Conservation (phyloP, 1,284 basidiomycete species). For the Boletus sp. region DNA sequence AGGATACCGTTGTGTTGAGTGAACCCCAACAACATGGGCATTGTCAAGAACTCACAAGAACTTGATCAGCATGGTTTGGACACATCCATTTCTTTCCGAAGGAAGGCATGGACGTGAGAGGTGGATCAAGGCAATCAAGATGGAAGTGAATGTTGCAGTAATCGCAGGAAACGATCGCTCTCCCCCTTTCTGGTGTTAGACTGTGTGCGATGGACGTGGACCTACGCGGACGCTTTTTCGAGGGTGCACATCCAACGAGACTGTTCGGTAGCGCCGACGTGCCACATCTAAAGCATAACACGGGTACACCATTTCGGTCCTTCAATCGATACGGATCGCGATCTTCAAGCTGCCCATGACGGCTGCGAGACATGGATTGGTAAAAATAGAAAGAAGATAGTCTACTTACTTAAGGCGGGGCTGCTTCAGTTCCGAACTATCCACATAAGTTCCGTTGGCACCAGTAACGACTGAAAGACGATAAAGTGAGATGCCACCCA, state of each 20-base stretch:
- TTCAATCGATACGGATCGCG: slow-evolving; percentile 86
- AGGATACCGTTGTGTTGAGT: slow-evolving; percentile 10
- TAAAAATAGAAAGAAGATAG: slow-evolving; percentile 9
- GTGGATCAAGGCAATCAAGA: slow-evolving; percentile 92
- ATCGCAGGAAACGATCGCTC: slow-evolving; percentile 87
- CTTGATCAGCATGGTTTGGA: slow-evolving; percentile 87
- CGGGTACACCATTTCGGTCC: slow-evolving; percentile 77
- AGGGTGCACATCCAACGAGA: slow-evolving; percentile 45
- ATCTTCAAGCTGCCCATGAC: slow-evolving; percentile 85
- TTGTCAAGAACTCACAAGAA: slow-evolving; percentile 50
- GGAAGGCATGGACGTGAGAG: slow-evolving; percentile 81
- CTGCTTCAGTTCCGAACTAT: slow-evolving; percentile 72
- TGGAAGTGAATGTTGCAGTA: slow-evolving; percentile 97
- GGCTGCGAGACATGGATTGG: slow-evolving; percentile 47
- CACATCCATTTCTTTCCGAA: slow-evolving; percentile 97
- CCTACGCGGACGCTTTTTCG: slow-evolving; percentile 52
- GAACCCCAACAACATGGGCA: slow-evolving; percentile 3
- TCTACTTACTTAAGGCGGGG: slow-evolving; percentile 66
- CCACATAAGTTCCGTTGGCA: slow-evolving; percentile 72
- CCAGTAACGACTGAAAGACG: slow-evolving; percentile 61
- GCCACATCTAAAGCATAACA: slow-evolving; percentile 89
- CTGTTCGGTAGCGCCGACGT: slow-evolving; percentile 66
- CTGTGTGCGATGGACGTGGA: slow-evolving; percentile 37
- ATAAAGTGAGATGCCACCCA: slow-evolving; percentile 15
- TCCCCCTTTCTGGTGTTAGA: slow-evolving; percentile 51